Evolutionary conservation across 75 land plant genomes (phyloP).

Genomic region (Pinus albicaulis): DNA sequence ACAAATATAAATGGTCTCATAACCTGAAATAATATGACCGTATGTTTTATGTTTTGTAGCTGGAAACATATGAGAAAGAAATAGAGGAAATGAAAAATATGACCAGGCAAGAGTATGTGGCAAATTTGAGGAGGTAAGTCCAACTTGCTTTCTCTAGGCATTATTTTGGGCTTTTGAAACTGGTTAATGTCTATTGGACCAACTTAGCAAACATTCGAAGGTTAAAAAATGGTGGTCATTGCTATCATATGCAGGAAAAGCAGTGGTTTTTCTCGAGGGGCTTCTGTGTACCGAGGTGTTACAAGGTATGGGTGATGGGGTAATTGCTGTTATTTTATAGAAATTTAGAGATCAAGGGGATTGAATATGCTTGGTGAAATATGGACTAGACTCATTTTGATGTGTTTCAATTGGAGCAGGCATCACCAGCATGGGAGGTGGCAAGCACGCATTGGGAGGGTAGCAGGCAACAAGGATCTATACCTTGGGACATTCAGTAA

Average conservation of each 20-base stretch:
- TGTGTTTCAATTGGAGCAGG: conserved; percentile 19
- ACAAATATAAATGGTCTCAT: no score
- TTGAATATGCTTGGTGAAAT: neutral
- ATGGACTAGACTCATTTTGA: neutral
- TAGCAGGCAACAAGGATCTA: conserved; percentile 93
- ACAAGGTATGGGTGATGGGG: conserved; percentile 41
- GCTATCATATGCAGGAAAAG: conserved; percentile 47
- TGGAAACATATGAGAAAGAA: conserved; percentile 30
- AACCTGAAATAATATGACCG: no score
- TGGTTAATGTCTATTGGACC: no score
- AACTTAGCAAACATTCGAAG: no score
- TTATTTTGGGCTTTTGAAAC: neutral
- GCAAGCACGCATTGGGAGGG: conserved; percentile 91
- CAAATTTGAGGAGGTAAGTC: conserved; percentile 39
- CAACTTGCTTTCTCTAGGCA: no score
- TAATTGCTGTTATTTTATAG: neutral
- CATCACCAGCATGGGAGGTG: conserved; percentile 93
- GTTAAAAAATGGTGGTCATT: no score
- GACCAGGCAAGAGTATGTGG: conserved; percentile 55
- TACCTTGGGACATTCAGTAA: conserved; percentile 93
- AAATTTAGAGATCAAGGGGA: neutral
- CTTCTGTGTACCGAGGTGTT: conserved; percentile 77
- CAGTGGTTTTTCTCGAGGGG: conserved; percentile 81
- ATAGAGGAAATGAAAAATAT: conserved; percentile 60
- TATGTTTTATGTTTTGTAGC: neutral